Evolutionary conservation across 495 filamentous ascomycete genomes (phyloP).

Genomic region (Xylaria cubensis): DNA sequence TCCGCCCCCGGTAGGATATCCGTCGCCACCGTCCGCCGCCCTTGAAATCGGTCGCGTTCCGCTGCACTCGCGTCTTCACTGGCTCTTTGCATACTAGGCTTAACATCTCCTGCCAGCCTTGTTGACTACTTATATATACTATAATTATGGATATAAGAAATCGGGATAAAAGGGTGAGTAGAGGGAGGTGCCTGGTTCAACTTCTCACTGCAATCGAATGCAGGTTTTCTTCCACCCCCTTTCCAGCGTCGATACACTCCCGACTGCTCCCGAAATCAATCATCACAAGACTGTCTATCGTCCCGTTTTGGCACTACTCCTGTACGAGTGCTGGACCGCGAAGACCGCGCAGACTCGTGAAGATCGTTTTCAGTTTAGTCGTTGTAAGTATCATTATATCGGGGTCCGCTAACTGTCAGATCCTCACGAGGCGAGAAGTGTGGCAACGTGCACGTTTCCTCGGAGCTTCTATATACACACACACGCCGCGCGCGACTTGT

Average conservation of each 20-base stretch:
- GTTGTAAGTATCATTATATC: too few relatives aligned
- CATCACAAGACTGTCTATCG: neutral
- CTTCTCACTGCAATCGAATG: neutral
- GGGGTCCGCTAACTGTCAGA: neutral
- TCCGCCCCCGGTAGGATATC: neutral
- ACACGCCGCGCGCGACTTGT: too few relatives aligned
- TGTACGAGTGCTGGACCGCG: neutral
- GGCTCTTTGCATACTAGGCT: neutral
- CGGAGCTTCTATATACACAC: neutral
- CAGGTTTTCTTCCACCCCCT: neutral
- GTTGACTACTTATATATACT: neutral
- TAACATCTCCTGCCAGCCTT: neutral
- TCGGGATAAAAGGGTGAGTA: neutral
- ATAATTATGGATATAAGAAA: neutral
- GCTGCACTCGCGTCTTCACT: neutral
- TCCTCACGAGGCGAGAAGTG: neutral
- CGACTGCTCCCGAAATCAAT: conserved; percentile 11
- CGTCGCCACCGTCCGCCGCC: neutral
- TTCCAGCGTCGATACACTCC: neutral
- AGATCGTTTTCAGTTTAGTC: neutral
- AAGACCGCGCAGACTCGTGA: neutral
- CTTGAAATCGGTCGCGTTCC: neutral
- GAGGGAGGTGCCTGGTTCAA: neutral
- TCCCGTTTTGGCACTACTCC: neutral
- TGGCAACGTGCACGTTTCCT: neutral